Conservation (phyloP, 176 grass and related monocot species). For the Calamus simplicifolius region DNA sequence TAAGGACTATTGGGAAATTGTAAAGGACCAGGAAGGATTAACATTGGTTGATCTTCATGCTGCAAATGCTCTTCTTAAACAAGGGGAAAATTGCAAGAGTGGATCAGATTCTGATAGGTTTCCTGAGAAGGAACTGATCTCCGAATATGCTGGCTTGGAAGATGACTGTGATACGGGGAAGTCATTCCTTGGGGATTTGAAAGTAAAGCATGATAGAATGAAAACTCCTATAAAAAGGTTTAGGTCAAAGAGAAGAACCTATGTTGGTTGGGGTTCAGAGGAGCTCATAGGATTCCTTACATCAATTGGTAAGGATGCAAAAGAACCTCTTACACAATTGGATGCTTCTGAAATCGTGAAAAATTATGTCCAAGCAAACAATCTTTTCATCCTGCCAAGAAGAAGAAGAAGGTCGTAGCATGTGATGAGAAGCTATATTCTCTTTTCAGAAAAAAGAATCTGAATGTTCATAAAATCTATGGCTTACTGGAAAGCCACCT, state of each 20-base stretch:
- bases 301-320: slow-evolving; percentile 41
- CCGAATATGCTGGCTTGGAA: slow-evolving; percentile 21
- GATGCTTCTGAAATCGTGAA: slow-evolving; percentile 43
- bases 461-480: slow-evolving; percentile 51
- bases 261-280: slow-evolving; percentile 61
- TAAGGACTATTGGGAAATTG: slow-evolving; percentile 68
- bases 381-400: slow-evolving; percentile 35
- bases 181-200: slow-evolving; percentile 22
- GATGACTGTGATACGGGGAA: slow-evolving; percentile 18
- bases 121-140: slow-evolving; percentile 12
- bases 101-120: slow-evolving; percentile 34
- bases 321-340: slow-evolving; percentile 41
- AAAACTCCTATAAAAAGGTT: slow-evolving; percentile 36
- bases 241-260: slow-evolving; percentile 43
- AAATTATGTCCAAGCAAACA: slow-evolving; percentile 56
- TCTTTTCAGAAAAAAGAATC: slow-evolving; percentile 60
- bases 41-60: slow-evolving; percentile 45
- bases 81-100: slow-evolving; percentile 24
- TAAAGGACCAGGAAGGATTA: slow-evolving; percentile 57
- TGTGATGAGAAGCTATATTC: slow-evolving; percentile 47
- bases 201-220: slow-evolving; percentile 24
- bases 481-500: slow-evolving; percentile 57
- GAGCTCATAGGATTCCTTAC: slow-evolving; percentile 62
- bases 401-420: slow-evolving; percentile 40
- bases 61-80: slow-evolving; percentile 40